Base-by-base conservation (phyloP, 2,329 filamentous ascomycete species). In the Claviceps cyperi region DNA sequence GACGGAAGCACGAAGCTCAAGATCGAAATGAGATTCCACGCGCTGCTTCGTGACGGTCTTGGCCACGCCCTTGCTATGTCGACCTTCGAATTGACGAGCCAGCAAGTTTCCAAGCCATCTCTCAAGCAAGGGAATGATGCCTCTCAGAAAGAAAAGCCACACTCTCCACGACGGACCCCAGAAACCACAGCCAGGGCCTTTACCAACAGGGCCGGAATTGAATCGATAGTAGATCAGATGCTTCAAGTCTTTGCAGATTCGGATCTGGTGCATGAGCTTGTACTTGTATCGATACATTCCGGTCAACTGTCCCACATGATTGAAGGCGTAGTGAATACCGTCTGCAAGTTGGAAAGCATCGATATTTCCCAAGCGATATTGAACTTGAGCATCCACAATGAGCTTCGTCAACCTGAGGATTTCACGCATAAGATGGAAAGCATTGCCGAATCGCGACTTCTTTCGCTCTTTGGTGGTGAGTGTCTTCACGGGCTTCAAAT, bases 231-330 rank as follows among this genome's bases (percentile, higher is more conserved):
- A 98, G 57, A 98, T 97, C 54, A 98, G 72, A 77, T 98, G 92
- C 78, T 98, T 98, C 63, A 98, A 67, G 69, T 98, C 92, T 69
- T 98, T 98, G 75, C 92, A 98, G 0, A 92, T 94, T 59, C 92
- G 87, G 60, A 98, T 98, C 68, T 98, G 92, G 66, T 98, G 92
- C 92, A 98, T 98, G 51, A 98, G 76, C 75, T 98, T 98, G 74
- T 98, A 98, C 75, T 98, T 98, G 78, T 98, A 98, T 53, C 92
- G 85, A 70, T 98, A 98, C 92, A 98, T 98, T 64, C 92, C 92
- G 15, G 92, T 98, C 54, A 98, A 74, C 67, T 98, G 94, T 54
- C 92, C 92, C 51, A 98, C 92, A 59, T 98, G 92, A 69, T 98
- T 98, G 73, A 98, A 98, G 17, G 92, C 94, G 60, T 98, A 98